Percentiles rank a stretch among this genome's conserved stretches.
phyloP scores from a whole-genome alignment of 257 asterid species.

The Henckelia pumila region DNA sequence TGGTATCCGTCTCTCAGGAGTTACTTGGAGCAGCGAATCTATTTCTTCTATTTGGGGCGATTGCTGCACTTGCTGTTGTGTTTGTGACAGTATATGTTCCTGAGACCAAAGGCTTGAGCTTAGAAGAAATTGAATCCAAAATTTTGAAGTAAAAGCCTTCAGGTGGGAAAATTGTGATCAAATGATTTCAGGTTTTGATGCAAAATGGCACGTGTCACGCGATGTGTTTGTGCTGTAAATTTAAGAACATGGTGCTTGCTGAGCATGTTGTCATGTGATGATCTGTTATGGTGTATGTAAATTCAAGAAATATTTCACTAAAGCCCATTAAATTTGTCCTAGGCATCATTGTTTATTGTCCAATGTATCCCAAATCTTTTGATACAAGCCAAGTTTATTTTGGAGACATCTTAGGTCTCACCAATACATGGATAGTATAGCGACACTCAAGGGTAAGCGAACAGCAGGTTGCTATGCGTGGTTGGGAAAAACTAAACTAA shows the following conservation, averaged over 20 bases:
- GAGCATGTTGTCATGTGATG: neutral
- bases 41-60: conserved; percentile 82
- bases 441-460: too few species aligned
- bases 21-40: conserved; percentile 84
- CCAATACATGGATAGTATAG: too few species aligned
- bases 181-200: conserved; percentile 19
- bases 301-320: neutral
- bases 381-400: too few species aligned
- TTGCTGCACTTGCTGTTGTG: conserved; percentile 63
- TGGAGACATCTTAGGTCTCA: too few species aligned
- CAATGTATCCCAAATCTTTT: too few species aligned
- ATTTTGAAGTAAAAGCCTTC: conserved; percentile 52
- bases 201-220: neutral
- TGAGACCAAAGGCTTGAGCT: conserved; percentile 97
- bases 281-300: neutral
- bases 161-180: neutral
- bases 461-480: too few species aligned
- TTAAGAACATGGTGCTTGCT: neutral
- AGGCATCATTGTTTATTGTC: too few species aligned
- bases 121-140: conserved; percentile 95
- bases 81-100: conserved; percentile 70
- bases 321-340: neutral
- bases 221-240: neutral
- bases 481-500: too few species aligned
- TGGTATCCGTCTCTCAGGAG: conserved; percentile 47